Percentiles rank a stretch among this genome's conserved stretches.
phyloP scores from a whole-genome alignment of 495 filamentous ascomycete species.

The Cercophora scortea region DNA sequence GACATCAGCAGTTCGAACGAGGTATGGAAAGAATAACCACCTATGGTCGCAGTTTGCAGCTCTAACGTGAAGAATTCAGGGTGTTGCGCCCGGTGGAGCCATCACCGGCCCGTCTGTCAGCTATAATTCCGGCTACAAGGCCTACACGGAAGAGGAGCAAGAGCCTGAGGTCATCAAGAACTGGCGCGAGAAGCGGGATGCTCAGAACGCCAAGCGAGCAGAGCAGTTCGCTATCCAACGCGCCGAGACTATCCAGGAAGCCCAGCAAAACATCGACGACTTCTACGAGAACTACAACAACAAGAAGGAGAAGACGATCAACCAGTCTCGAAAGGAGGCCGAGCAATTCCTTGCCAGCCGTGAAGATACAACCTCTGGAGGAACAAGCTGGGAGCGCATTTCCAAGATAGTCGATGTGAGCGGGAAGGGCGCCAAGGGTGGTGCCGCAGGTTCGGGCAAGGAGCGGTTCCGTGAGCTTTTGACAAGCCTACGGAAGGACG shows the following conservation, averaged over 20 bases:
- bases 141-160: constrained; percentile 54
- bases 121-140: constrained; percentile 60
- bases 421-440: constrained; percentile 81
- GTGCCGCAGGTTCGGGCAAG: constrained; percentile 82
- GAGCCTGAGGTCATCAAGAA: constrained; percentile 82
- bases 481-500: constrained; percentile 81
- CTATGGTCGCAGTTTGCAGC: constrained; percentile 14
- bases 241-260: constrained; percentile 71
- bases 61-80: constrained; percentile 33
- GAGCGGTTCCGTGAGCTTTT: constrained; percentile 90
- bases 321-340: constrained; percentile 81
- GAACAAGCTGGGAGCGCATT: constrained; percentile 97
- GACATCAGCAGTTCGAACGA: constrained; percentile 73
- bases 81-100: constrained; percentile 76
- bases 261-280: constrained; percentile 86
- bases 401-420: constrained; percentile 93
- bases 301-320: constrained; percentile 85
- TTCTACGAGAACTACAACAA: constrained; percentile 99
- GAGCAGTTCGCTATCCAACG: constrained; percentile 72
- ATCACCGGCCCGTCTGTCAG: constrained; percentile 64
- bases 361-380: constrained; percentile 86
- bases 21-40: constrained; percentile 42
- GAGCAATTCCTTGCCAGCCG: constrained; percentile 84
- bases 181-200: constrained; percentile 87
- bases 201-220: constrained; percentile 64